phyloP scores from a whole-genome alignment of 441 rosid species.

The Gossypium laxum region DNA sequence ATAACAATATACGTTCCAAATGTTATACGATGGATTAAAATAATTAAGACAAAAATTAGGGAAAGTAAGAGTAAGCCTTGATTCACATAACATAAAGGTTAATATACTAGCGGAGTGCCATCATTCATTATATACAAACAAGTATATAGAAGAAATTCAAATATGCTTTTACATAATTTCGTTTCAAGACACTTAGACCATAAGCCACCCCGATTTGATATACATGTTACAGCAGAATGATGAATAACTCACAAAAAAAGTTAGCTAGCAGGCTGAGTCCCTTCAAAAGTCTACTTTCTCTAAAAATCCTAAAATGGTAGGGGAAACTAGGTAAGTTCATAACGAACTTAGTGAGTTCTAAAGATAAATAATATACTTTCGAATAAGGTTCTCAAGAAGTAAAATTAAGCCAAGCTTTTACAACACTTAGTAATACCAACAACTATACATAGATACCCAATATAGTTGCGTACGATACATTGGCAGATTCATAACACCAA shows the following conservation, averaged over 20 bases:
- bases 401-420: too few species aligned
- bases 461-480: too few species aligned
- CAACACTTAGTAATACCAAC: too few species aligned
- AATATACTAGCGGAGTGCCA: not conserved
- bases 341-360: too few species aligned
- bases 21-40: not conserved
- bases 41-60: not conserved
- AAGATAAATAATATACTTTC: too few species aligned
- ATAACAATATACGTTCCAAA: not conserved
- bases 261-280: not conserved
- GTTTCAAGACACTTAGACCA: not conserved
- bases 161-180: not conserved
- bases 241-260: not conserved
- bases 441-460: too few species aligned
- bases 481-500: too few species aligned
- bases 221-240: not conserved
- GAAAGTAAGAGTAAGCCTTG: not conserved
- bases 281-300: not conserved
- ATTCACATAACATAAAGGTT: not conserved
- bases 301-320: not conserved
- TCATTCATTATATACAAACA: not conserved
- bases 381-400: too few species aligned
- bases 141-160: not conserved
- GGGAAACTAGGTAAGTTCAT: too few species aligned
- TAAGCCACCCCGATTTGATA: too few species aligned